These are phyloP conservation scores for Excoecaria agallocha DNA, from an alignment of 345 rosid species.

Conservation along the genomic window DNA sequence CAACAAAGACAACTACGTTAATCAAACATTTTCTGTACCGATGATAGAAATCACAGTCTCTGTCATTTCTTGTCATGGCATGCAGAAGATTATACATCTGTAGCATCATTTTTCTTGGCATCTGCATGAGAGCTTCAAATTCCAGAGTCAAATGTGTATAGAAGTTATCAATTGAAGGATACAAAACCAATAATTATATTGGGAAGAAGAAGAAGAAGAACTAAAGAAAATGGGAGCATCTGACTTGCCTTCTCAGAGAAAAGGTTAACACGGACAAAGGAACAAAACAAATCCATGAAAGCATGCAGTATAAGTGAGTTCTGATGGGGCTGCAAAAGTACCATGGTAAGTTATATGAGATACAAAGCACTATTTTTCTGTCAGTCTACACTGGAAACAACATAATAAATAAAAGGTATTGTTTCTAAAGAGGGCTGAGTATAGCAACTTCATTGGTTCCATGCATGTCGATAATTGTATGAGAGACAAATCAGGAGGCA, in stretches of 20 bases:
- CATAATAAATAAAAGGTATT: background rate
- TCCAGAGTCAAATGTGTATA: constrained; percentile 6
- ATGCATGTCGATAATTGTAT: constrained; percentile 10
- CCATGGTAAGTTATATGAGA: constrained; percentile 61
- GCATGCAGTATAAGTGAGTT: constrained; percentile 95
- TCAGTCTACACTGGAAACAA: constrained; percentile 15
- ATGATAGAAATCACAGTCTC: constrained; percentile 98
- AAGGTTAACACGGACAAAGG: constrained; percentile 88
- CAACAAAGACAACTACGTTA: constrained; percentile 8
- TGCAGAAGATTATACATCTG: constrained; percentile 92
- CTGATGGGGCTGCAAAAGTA: constrained; percentile 96
- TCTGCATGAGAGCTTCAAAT: constrained; percentile 44
- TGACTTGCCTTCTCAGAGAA: constrained; percentile 91
- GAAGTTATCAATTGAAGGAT: constrained; percentile 4
- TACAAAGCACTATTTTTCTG: constrained; percentile 22
- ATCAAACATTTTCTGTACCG: constrained; percentile 51
- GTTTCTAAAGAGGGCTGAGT: background rate
- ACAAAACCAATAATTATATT: constrained; percentile 2
- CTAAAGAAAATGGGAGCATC: constrained; percentile 4
- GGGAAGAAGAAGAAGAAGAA: background rate
- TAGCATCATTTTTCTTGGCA: constrained; percentile 96
- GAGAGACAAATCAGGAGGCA: constrained; percentile 12
- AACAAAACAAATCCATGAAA: constrained; percentile 98
- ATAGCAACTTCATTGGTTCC: constrained; percentile 4
- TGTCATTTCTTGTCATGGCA: constrained; percentile 85